Base-by-base conservation (phyloP, 768 basidiomycete species). In the Termitomyces sp. region DNA sequence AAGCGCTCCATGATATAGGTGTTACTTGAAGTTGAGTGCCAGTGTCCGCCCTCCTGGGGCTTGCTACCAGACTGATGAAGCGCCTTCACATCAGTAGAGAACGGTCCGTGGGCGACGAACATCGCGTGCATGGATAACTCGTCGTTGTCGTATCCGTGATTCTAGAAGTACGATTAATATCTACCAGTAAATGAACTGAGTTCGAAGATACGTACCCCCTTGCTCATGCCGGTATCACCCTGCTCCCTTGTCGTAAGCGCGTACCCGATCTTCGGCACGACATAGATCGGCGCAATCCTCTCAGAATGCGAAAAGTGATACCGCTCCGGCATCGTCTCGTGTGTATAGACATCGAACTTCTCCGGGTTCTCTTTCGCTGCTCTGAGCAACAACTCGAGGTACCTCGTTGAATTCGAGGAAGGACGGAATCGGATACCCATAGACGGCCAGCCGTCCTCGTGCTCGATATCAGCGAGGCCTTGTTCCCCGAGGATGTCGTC, bases 31-130 rank as follows among this genome's bases (percentile, higher is more conserved):
- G 83, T 82, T 18, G 86, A 89, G 64, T 88, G 84, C 89, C 89
- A 90, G 22, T 60, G 53, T 27, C 57, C 39, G 16, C 37, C 47
- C 4, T 36, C 39, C 24, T 58, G n/a, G 40, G 82, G 80, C 60
- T 82, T 75, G 64, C 70, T 56, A 51, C 63, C 55, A 60, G 68
- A 58, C 26, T 80, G 75, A 63, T 85, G 80, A 45, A 79, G 69
- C 7, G 79, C 72, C 70, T 93, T 94, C 53, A 85, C 79, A 43
- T 83, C 80, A 12, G 82, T 72, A 14, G 89, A 85, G 70, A 94
- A 95, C 0, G 95, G 95, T 1, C 95, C 95, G 67, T 94, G 92
- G 10, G 92, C 93, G 57, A 96, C 87, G 70, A 96, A 95, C 68
- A 93, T 87, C 2, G 93, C 93, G 51, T 86, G 84, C 95, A 96